Percentiles rank a stretch among this genome's conserved stretches.
Evolutionary conservation across 1,284 basidiomycete genomes (phyloP).

Genomic region (Boletus holoroseus): DNA sequence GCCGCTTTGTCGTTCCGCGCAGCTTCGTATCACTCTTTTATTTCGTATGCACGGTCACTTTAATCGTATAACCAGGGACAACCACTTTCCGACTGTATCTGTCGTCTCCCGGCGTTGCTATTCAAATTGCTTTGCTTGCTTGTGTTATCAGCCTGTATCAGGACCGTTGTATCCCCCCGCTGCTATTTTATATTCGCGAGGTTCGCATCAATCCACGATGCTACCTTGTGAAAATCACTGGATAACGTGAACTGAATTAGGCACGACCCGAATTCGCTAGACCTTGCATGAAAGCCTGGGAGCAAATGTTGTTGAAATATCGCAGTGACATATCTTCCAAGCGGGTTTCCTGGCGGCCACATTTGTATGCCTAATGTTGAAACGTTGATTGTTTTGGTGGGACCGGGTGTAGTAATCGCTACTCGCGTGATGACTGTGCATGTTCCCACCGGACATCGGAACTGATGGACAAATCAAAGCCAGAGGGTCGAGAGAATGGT

Average conservation of each 20-base stretch:
- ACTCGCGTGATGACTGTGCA: not conserved
- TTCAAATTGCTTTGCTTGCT: constrained; percentile 16
- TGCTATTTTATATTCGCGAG: constrained; percentile 16
- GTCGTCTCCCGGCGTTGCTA: constrained; percentile 7
- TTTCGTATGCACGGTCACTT: constrained; percentile 19
- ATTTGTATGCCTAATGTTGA: not conserved
- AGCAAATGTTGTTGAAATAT: constrained; percentile 1
- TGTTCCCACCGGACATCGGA: constrained; percentile 12
- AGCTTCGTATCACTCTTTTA: constrained; percentile 8
- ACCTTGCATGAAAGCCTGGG: constrained; percentile 11
- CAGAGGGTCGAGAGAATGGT: not conserved
- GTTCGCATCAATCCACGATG: constrained; percentile 15
- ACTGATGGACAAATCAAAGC: not conserved
- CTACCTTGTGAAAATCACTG: constrained; percentile 22
- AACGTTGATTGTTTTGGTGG: not conserved
- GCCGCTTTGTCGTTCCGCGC: constrained; percentile 13
- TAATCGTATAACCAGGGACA: constrained; percentile 19
- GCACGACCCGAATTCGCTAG: constrained; percentile 7
- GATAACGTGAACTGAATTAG: constrained; percentile 13
- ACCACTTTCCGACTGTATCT: constrained; percentile 10
- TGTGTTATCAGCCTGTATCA: constrained; percentile 25
- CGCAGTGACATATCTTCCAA: constrained; percentile 6
- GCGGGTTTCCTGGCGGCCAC: not conserved
- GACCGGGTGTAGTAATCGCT: not conserved
- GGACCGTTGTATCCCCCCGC: constrained; percentile 22